These are phyloP conservation scores for Skeletonema grethae DNA, from an alignment of 108 stramenopile species.

Conservation along the genomic window DNA sequence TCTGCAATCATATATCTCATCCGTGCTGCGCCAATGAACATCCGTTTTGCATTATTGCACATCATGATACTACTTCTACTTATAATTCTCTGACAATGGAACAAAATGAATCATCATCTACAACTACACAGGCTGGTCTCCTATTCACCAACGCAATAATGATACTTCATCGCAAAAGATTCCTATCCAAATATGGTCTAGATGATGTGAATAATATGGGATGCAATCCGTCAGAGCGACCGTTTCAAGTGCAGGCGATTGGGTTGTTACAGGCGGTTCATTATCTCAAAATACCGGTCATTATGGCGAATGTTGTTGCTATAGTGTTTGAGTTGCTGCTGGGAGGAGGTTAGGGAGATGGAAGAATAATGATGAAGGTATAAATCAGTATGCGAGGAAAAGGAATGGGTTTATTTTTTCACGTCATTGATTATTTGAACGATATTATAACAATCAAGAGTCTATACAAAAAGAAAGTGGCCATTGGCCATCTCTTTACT, in stretches of 20 bases:
- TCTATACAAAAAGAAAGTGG: background rate
- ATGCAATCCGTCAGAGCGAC: slow-evolving; percentile 43
- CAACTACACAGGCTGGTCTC: slow-evolving; percentile 64
- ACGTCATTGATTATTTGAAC: background rate
- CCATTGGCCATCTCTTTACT: background rate
- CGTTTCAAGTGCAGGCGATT: slow-evolving; percentile 70
- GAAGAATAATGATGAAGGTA: background rate
- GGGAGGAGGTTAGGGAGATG: slow-evolving; percentile 56
- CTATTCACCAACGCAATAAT: slow-evolving; percentile 74
- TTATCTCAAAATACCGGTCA: slow-evolving; percentile 85
- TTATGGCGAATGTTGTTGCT: slow-evolving; percentile 72
- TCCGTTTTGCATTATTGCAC: too few relatives aligned
- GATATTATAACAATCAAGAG: background rate
- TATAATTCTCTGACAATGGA: too few relatives aligned
- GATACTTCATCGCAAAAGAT: slow-evolving; percentile 81
- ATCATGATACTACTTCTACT: too few relatives aligned
- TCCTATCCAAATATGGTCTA: slow-evolving; percentile 78
- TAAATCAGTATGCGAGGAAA: background rate
- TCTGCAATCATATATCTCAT: background rate
- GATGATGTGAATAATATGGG: slow-evolving; percentile 70
- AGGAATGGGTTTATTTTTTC: too few relatives aligned
- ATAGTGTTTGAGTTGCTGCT: slow-evolving; percentile 86
- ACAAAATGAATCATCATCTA: background rate
- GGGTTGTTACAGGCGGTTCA: slow-evolving; percentile 81
- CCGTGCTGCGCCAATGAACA: background rate